These are phyloP conservation scores for Stereocaulon alpinum DNA, from an alignment of 495 filamentous ascomycete genomes.

Conservation along the genomic window DNA sequence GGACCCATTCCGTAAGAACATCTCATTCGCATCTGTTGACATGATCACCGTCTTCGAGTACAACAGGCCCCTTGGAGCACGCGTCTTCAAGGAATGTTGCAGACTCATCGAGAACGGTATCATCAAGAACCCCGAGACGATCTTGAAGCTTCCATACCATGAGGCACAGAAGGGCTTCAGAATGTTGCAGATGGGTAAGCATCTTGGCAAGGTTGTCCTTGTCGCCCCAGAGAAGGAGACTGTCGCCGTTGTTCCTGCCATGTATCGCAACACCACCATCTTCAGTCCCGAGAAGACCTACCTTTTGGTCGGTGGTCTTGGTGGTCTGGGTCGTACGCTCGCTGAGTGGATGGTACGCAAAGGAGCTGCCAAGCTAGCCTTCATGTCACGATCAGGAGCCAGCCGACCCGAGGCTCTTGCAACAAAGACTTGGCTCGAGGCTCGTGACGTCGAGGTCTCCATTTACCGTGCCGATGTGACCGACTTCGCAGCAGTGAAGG, in stretches of 20 bases:
- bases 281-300: constrained; percentile 36
- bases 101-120: constrained; percentile 11
- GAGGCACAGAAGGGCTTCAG: constrained; percentile 18
- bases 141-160: constrained; percentile 7
- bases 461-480: constrained; percentile 33
- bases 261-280: constrained; percentile 12
- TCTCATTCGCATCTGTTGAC: constrained; percentile 26
- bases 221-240: constrained; percentile 9
- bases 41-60: constrained; percentile 15
- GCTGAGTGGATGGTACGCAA: constrained; percentile 46
- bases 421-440: constrained; percentile 18
- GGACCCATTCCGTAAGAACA: constrained; percentile 18
- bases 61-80: constrained; percentile 10
- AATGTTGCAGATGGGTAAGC: constrained; percentile 18
- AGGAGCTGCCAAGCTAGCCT: constrained; percentile 44
- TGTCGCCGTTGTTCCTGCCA: constrained; percentile 9
- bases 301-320: constrained; percentile 50
- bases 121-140: constrained; percentile 8
- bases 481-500: constrained; percentile 18
- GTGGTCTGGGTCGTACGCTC: constrained; percentile 46
- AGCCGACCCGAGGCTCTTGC: constrained; percentile 22
- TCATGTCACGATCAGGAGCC: constrained; percentile 38
- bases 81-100: constrained; percentile 14
- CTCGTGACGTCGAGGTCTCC: constrained; percentile 20
- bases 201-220: constrained; percentile 16